Evolutionary conservation across 2,329 filamentous ascomycete genomes (phyloP).

Genomic region (Calonectria pauciramosa): DNA sequence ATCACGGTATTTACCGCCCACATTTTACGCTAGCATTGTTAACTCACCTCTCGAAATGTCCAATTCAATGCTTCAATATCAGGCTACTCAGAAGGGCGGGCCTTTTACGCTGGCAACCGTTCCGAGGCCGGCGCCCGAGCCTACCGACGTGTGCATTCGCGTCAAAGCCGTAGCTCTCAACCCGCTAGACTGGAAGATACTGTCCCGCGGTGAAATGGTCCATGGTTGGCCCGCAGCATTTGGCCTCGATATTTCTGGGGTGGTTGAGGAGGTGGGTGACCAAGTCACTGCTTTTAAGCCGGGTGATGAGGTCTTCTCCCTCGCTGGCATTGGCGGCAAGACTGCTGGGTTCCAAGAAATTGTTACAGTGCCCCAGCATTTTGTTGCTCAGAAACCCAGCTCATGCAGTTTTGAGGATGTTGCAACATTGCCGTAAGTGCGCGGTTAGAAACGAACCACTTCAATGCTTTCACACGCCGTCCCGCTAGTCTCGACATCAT

Average conservation of each 20-base stretch:
- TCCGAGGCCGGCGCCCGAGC: constrained; percentile 25
- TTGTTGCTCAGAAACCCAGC: constrained; percentile 35
- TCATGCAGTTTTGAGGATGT: constrained; percentile 32
- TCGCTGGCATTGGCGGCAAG: constrained; percentile 37
- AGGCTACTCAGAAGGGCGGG: constrained; percentile 32
- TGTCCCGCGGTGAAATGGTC: constrained; percentile 35
- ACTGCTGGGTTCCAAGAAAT: constrained; percentile 37
- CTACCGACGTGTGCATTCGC: constrained; percentile 35
- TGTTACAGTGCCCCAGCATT: constrained; percentile 37
- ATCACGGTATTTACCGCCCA: background rate
- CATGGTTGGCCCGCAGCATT: constrained; percentile 34
- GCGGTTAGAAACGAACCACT: background rate
- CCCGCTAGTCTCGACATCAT: background rate
- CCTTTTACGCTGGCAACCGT: constrained; percentile 34
- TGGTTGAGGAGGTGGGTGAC: constrained; percentile 40
- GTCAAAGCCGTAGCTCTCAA: constrained; percentile 40
- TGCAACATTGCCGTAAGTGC: constrained; percentile 36
- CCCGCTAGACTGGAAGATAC: constrained; percentile 41
- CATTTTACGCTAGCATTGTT: background rate
- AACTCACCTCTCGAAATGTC: constrained; percentile 7
- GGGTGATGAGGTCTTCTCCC: constrained; percentile 57
- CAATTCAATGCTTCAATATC: constrained; percentile 32
- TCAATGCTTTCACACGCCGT: background rate
- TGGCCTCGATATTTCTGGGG: constrained; percentile 39
- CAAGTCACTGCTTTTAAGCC: constrained; percentile 35